Conservation (phyloP, 2,329 filamentous ascomycete species). For the Rutstroemia sp. region DNA sequence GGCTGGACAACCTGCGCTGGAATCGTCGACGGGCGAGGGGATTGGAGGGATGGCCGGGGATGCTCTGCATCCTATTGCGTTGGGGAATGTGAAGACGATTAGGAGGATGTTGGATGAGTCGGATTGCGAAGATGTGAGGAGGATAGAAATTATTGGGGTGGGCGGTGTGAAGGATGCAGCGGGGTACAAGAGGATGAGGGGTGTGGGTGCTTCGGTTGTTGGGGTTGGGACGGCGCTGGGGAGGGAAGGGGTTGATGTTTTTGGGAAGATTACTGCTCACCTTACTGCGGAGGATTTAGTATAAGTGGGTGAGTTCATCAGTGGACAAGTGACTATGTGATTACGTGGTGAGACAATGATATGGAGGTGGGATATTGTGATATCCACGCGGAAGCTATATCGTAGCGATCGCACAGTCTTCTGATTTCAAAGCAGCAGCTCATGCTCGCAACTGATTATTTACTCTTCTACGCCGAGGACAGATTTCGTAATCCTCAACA, state of each 20-base stretch:
- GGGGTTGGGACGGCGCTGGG: slow-evolving; percentile 65
- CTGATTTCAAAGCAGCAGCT: too few species aligned
- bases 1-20: slow-evolving; percentile 33
- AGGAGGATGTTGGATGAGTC: slow-evolving; percentile 45
- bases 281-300: not conserved
- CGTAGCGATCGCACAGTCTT: too few species aligned
- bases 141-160: slow-evolving; percentile 61
- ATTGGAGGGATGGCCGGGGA: slow-evolving; percentile 68
- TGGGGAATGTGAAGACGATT: slow-evolving; percentile 71
- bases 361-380: too few species aligned
- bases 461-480: too few species aligned
- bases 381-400: too few species aligned
- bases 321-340: too few species aligned
- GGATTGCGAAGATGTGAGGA: slow-evolving; percentile 36
- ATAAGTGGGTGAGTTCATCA: too few species aligned
- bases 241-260: slow-evolving; percentile 52
- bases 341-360: too few species aligned
- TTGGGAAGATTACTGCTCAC: slow-evolving; percentile 45
- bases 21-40: slow-evolving; percentile 46
- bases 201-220: slow-evolving; percentile 58
- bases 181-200: slow-evolving; percentile 58
- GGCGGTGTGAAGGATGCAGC: slow-evolving; percentile 61
- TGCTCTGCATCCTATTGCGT: slow-evolving; percentile 62
- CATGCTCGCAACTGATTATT: too few species aligned
- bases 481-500: too few species aligned